Evolutionary conservation across 164 flowering plant species (phyloP).

Genomic region (Aristolochia fimbriata): DNA sequence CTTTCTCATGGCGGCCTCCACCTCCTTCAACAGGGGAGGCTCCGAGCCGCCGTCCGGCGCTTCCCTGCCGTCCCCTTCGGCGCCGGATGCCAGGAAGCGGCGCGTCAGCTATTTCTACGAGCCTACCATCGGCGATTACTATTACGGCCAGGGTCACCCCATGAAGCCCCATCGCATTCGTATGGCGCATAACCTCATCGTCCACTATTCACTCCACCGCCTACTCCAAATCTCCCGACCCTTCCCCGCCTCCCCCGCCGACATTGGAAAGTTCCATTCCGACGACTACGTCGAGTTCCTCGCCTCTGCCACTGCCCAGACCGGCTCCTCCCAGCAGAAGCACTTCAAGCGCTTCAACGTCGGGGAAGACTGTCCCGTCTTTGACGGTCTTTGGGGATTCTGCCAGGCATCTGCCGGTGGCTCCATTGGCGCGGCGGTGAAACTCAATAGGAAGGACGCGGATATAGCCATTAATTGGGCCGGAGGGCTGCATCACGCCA

Average conservation of each 20-base stretch:
- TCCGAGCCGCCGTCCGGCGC: constrained; percentile 11
- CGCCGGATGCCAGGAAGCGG: constrained; percentile 37
- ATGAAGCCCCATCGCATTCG: constrained; percentile 65
- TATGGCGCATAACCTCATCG: constrained; percentile 49
- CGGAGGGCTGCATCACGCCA: constrained; percentile 55
- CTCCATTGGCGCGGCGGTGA: constrained; percentile 46
- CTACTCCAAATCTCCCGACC: constrained; percentile 44
- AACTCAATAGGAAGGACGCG: constrained; percentile 33
- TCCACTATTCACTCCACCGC: constrained; percentile 47
- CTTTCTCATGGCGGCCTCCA: too few species aligned
- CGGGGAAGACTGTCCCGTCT: constrained; percentile 61
- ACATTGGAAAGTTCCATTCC: constrained; percentile 42
- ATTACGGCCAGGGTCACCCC: constrained; percentile 66
- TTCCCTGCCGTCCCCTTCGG: constrained; percentile 24
- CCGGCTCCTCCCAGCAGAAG: constrained; percentile 18
- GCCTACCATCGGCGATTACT: constrained; percentile 52
- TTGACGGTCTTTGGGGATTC: constrained; percentile 40
- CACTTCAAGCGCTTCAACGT: constrained; percentile 41
- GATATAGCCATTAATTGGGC: constrained; percentile 64
- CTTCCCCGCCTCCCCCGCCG: constrained; percentile 30
- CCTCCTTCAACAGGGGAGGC: too few species aligned
- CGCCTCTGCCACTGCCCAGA: constrained; percentile 33
- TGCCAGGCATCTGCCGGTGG: constrained; percentile 54
- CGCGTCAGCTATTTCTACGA: constrained; percentile 54
- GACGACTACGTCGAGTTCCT: constrained; percentile 48